Conservation (phyloP, 148 eudicot genomes). For the Vaccinium macrocarpon region DNA sequence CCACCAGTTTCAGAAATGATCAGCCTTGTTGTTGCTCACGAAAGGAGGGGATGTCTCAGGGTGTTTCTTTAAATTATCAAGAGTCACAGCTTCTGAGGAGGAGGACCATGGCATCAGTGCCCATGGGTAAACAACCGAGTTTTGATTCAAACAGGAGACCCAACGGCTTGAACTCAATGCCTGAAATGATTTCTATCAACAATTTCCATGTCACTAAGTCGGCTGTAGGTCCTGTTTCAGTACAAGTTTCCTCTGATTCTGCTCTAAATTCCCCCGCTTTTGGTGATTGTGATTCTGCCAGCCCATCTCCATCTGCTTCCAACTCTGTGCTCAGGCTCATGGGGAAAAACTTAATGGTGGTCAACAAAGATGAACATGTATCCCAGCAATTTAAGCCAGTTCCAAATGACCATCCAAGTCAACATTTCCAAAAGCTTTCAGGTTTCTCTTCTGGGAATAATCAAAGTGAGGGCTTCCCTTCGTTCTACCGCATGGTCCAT, state of each 20-base stretch:
- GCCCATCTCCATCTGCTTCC: slow-evolving; percentile 47
- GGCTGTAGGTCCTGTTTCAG: slow-evolving; percentile 20
- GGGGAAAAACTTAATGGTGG: slow-evolving; percentile 88
- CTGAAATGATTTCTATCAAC: slow-evolving; percentile 15
- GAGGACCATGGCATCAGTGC: slow-evolving; percentile 27
- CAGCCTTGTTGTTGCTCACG: slow-evolving; percentile 51
- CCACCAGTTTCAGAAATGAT: slow-evolving; percentile 26
- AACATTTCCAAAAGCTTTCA: slow-evolving; percentile 3
- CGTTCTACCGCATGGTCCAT: slow-evolving; percentile 15
- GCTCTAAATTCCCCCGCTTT: slow-evolving; percentile 17
- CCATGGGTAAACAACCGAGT: slow-evolving; percentile 18
- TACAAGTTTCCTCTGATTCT: slow-evolving; percentile 25
- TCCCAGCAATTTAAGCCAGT: slow-evolving; percentile 11
- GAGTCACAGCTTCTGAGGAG: slow-evolving; percentile 43
- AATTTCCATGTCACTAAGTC: slow-evolving; percentile 22
- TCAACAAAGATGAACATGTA: slow-evolving; percentile 44
- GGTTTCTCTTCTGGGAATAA: slow-evolving; percentile 1
- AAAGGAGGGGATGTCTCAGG: slow-evolving; percentile 43
- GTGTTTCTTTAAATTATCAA: slow-evolving; percentile 33
- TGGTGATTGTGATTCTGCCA: slow-evolving; percentile 43
- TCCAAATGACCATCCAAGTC: slow-evolving; percentile 14
- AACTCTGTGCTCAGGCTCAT: slow-evolving; percentile 73
- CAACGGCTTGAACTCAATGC: slow-evolving; percentile 15
- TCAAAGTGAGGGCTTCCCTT: slow-evolving; percentile 13
- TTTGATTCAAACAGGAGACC: slow-evolving; percentile 20